These are phyloP conservation scores for Austroboletus rostrupii DNA, from an alignment of 1,284 basidiomycete genomes.

Conservation along the genomic window DNA sequence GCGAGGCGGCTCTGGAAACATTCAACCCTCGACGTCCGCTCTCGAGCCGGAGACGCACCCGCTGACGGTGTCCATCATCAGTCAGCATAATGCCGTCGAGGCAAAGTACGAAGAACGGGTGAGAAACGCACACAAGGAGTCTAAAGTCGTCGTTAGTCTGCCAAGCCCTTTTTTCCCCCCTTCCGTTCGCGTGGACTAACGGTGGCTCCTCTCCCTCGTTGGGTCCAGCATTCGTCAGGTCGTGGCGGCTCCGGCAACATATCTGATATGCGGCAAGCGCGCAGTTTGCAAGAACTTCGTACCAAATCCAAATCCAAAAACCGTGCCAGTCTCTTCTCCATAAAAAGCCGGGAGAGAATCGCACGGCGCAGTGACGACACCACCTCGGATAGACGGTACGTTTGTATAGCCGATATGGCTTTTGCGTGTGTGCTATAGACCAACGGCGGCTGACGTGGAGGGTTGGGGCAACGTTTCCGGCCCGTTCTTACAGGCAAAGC, in stretches of 20 bases:
- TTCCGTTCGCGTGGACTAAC: background rate
- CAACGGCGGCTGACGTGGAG: background rate
- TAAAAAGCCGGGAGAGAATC: conserved; percentile 61
- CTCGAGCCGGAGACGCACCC: conserved; percentile 29
- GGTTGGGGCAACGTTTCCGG: too few species aligned
- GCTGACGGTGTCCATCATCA: conserved; percentile 32
- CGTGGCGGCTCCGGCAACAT: conserved; percentile 33
- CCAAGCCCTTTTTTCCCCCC: background rate
- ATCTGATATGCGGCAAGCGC: conserved; percentile 18
- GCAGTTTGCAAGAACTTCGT: conserved; percentile 26
- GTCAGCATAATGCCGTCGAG: conserved; percentile 20
- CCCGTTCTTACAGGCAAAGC: conserved; percentile 9
- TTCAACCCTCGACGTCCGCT: conserved; percentile 62
- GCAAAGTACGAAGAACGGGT: conserved; percentile 41
- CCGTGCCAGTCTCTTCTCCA: conserved; percentile 42
- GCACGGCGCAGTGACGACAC: conserved; percentile 31
- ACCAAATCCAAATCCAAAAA: conserved; percentile 22
- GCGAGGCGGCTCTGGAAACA: conserved; percentile 75
- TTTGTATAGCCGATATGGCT: too few species aligned
- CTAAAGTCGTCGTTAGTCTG: conserved; percentile 36
- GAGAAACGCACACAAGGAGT: conserved; percentile 38
- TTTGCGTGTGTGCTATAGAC: background rate
- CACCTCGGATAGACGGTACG: conserved; percentile 37
- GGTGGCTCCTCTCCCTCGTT: background rate
- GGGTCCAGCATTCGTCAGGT: conserved; percentile 44